Evolutionary conservation across 352 stramenopile species (phyloP).

Genomic region (Salisapilia sapeloensis): DNA sequence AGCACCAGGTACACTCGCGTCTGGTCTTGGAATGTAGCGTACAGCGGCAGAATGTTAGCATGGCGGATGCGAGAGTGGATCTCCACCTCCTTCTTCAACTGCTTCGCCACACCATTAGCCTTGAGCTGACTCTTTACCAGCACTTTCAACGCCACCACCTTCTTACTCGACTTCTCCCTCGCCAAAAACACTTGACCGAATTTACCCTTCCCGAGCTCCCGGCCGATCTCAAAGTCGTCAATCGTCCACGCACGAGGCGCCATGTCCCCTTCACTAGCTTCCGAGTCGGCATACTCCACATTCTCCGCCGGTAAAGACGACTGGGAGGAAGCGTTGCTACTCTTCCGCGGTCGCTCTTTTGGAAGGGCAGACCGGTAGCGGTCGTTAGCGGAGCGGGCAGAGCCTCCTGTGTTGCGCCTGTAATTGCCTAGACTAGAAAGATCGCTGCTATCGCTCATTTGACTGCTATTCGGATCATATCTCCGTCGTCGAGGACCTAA

Average conservation of each 20-base stretch:
- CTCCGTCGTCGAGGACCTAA: too few relatives aligned
- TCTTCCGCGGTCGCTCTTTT: too few relatives aligned
- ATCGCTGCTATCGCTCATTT: too few relatives aligned
- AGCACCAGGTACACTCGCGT: constrained; percentile 78
- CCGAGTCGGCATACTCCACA: too few relatives aligned
- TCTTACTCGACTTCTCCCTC: constrained; percentile 62
- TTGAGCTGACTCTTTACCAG: constrained; percentile 79
- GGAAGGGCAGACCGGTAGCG: too few relatives aligned
- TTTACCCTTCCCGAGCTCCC: constrained; percentile 69
- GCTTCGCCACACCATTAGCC: constrained; percentile 40
- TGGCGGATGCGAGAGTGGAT: constrained; percentile 84
- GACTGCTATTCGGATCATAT: too few relatives aligned
- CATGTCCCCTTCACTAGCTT: too few relatives aligned
- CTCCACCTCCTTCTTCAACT: constrained; percentile 82
- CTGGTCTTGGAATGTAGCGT: constrained; percentile 71
- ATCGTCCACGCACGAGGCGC: constrained; percentile 78
- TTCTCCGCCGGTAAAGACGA: too few relatives aligned
- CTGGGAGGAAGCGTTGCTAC: too few relatives aligned
- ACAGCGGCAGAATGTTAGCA: constrained; percentile 74
- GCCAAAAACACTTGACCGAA: constrained; percentile 84
- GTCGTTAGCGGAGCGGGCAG: too few relatives aligned
- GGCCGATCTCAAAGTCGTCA: constrained; percentile 76
- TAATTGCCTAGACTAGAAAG: too few relatives aligned
- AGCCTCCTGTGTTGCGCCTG: too few relatives aligned
- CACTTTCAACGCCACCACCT: constrained; percentile 80